Evolutionary conservation across 805 yeast genomes (phyloP), one percentile per base, ranked within the genome.

Genomic region (Candida palmyrensis): DNA sequence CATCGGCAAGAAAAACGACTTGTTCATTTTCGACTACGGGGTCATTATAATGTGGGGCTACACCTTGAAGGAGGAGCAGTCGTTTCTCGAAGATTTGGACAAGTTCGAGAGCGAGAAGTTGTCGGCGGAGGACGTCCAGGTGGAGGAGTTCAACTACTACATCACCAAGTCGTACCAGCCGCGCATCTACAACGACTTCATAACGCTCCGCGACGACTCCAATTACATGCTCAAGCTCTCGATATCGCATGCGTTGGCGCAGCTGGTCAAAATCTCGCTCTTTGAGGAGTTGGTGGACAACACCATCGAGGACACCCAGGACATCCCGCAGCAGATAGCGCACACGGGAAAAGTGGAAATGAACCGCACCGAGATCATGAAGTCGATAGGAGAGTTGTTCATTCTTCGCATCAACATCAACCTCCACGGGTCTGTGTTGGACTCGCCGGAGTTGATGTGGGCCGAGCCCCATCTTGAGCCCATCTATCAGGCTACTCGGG

Each of bases 361-460:
- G 97, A 77, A 82, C 18, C 77, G 95, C 48, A 90, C 82, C 47
- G 96, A 89, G 46, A 92, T 92, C 36, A 92, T 92, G 97, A 92
- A 88, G 62, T 82, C 92, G 38, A 92, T 92, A 37, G 98, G 98
- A 9, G 97, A 92, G 58, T 71, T 92, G 41, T 92, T 92, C 57
- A 92, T 92, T 39, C 63, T 92, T 43, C 59, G 94, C 40, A 84
- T 84, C 29, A 84, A 84, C 53, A 84, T 84, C 40, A 84, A 84
- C 48, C 62, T 84, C 35, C 92, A 84, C 61, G 92, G 92, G 1
- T 81, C 90, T 0, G 94, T 92, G 18, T 66, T 92, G 40, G 98
- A 92, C 55, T 85, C 96, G 2, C 98, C 98, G 1, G 98, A 92
- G 57, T 75, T 92, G 38, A 88, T 92, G 96, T 92, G 98, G 98